Base-by-base conservation (phyloP, 1,284 basidiomycete species). In the Irpex sp. region DNA sequence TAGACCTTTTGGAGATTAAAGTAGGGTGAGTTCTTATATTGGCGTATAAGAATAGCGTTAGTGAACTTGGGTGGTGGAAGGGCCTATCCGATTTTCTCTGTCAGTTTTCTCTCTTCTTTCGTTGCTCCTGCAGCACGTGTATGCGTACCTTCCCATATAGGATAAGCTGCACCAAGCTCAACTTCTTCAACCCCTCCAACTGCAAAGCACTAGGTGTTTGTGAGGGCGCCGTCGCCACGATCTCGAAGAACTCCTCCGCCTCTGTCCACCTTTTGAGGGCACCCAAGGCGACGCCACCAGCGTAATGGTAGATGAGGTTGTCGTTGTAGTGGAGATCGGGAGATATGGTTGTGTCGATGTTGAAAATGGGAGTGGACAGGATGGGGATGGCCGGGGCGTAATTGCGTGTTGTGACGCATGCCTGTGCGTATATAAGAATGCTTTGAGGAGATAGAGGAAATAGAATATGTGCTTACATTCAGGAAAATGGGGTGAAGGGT, bases 131-230 rank as follows among this genome's bases (percentile, higher is more conserved):
- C 39, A 11, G 7, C 39, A 43, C 5, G 39, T 3, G 8, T 4
- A 35, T 46, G 53, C 60, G 1, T 3, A 89, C 88, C 78, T 86
- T 85, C 43, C 92, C 93, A 63, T 86, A 80, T 13, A 82, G 76
- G 58, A 95, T 88, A 31, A 95, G 75, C 69, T 94, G 92, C 5
- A 93, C 82, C 4, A 95, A 78, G 6, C 84, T 75, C 47, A 93
- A 76, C 75, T 94, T 94, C 79, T 95, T 95, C 71, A 90, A 79
- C 0, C 93, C 93, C 69, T 95, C 93, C 68, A 94, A 74, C 72
- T 96, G 94, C 5, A 95, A 79, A 2, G 88, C 86, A 1, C 86
- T 83, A 0, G 87, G 83, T 1, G 79, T 79, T 0, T 82, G 78
- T 0, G 87, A 86, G 0, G 94, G 94, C 51, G 87, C 84, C 39